Evolutionary conservation across 202 grass and related monocot genomes (phyloP), one percentile per base, ranked within the genome.

Genomic region (Schoenoplectus tabernaemontani): DNA sequence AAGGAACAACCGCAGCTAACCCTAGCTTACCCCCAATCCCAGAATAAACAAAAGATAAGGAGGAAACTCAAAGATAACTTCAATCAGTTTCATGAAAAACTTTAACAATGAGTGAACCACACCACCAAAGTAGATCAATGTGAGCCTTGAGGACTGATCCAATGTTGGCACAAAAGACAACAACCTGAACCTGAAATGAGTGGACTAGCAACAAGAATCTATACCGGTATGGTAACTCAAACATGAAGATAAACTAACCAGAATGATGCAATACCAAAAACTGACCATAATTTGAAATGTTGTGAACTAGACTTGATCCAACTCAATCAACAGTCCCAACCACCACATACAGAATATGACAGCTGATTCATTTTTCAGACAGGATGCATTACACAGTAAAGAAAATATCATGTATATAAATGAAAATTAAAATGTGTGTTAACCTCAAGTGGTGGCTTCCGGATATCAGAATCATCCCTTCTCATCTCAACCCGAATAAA

Each of bases 381-480:
- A 53, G 70, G 68, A 72, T 32, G 23, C 42, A 50, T 68, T 37
- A n/a, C 43, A 50, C 42, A 72, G 30, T 16, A 12, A 50, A 50
- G 11, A 15, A 47, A 11, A 47, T 46, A 15, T 11, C 47, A 26
- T 26, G 22, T 70, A 70, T 30, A 72, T 28, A 72, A 54, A 53
- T 28, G 26, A 81, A 48, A 36, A 38, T 37, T 59, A 56, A 44
- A 58, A 77, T 33, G 65, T 46, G 43, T 48, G 79, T 88, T 87
- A 63, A 99, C 96, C 96, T 99, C 96, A 44, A 93, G 77, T 67
- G 96, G 88, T 70, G 86, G 92, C 43, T 96, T 99, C 23, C 87
- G 90, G 53, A 87, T 89, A 39, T 99, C 96, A 87, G 89, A 86
- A 87, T 99, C 96, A 38, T 99, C 96, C 81, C 92, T 93, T 85